Percentiles rank a stretch among this genome's conserved stretches.
These are phyloP conservation scores for Castanospermum australe DNA, from an alignment of 306 rosid genomes.

Conservation along the genomic window DNA sequence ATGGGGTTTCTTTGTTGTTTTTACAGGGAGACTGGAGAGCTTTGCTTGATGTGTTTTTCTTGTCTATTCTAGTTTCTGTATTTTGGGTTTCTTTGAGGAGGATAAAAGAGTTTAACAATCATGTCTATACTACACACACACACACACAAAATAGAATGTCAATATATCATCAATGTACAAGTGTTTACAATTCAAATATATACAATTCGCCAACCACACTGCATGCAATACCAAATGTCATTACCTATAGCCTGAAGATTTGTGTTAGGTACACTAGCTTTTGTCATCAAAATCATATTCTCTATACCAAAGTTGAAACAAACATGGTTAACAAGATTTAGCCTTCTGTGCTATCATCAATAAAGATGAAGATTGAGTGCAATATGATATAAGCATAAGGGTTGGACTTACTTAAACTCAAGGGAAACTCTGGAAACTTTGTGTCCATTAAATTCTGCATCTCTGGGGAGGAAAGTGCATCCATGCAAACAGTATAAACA, in stretches of 20 bases:
- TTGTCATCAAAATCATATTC: slow-evolving; percentile 21
- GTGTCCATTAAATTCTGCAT: slow-evolving; percentile 43
- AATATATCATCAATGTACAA: neutral
- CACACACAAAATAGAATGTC: neutral
- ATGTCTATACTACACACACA: neutral
- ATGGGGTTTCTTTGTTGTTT: no score
- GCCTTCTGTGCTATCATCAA: slow-evolving; percentile 10
- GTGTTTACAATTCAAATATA: neutral
- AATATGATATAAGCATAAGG: neutral
- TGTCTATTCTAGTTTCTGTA: no score
- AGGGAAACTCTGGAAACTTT: slow-evolving; percentile 35
- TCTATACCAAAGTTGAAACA: slow-evolving; percentile 8
- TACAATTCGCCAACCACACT: neutral
- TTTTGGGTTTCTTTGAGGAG: neutral
- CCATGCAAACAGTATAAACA: slow-evolving; percentile 65
- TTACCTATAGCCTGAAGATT: neutral
- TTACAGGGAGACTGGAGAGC: no score
- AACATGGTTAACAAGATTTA: neutral
- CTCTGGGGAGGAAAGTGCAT: slow-evolving; percentile 57
- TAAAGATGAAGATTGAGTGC: slow-evolving; percentile 13
- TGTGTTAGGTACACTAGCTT: neutral
- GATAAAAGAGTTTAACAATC: neutral
- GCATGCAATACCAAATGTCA: slow-evolving; percentile 11
- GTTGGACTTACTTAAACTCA: slow-evolving; percentile 47
- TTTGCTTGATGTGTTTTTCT: no score